phyloP scores from a whole-genome alignment of 75 land plant genomes.

The Selaginella moellendorffii region DNA sequence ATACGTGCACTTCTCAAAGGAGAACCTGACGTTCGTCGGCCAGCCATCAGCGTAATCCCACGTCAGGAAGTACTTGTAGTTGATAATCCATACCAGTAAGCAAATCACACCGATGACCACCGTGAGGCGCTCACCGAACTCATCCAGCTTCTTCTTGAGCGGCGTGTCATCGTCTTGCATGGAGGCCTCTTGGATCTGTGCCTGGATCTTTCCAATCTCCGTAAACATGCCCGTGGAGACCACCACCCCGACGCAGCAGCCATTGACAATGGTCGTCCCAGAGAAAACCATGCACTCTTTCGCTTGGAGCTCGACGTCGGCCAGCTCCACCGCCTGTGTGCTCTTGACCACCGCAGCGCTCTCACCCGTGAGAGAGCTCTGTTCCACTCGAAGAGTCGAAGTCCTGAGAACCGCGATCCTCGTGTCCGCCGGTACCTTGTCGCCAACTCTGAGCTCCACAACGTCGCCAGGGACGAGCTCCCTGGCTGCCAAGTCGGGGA shows the following conservation, averaged over 20 bases:
- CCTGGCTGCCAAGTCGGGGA: neutral
- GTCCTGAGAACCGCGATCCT: neutral
- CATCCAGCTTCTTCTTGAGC: neutral
- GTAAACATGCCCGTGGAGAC: neutral
- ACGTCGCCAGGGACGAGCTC: slow-evolving; percentile 6
- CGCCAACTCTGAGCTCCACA: slow-evolving; percentile 62
- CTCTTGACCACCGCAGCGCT: neutral
- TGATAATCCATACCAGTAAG: slow-evolving; percentile 67
- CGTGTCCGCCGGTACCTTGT: slow-evolving; percentile 73
- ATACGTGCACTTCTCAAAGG: slow-evolving; percentile 16
- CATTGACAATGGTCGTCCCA: neutral
- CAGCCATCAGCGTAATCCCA: slow-evolving; percentile 32
- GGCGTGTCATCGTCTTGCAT: slow-evolving; percentile 1
- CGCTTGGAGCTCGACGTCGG: slow-evolving; percentile 1
- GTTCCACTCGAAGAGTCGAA: neutral
- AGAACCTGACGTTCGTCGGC: slow-evolving; percentile 4
- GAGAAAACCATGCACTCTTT: slow-evolving; percentile 8
- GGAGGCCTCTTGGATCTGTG: slow-evolving; percentile 1
- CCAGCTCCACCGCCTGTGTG: neutral
- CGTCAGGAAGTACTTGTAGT: slow-evolving; percentile 57
- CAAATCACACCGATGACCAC: slow-evolving; percentile 1
- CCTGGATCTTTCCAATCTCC: slow-evolving; percentile 6
- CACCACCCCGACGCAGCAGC: neutral
- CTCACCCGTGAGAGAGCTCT: slow-evolving; percentile 8
- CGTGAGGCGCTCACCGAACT: neutral